Evolutionary conservation across 495 filamentous ascomycete species (phyloP).

Genomic region (Penicillium bovifimosum): DNA sequence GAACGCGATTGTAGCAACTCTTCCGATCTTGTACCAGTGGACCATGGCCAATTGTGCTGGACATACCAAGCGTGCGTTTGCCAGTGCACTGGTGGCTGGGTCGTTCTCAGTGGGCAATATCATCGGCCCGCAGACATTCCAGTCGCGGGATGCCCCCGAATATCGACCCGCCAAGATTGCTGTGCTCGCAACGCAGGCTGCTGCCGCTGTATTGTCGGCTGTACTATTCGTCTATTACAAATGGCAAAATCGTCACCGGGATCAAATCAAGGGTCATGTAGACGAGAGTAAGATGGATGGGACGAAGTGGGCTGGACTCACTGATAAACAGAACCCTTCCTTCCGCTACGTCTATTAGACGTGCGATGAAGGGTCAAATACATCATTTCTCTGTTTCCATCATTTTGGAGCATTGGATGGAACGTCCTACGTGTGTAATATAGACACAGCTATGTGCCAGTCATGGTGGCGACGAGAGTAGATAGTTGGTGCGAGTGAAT

Average conservation of each 20-base stretch:
- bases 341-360: conserved; percentile 45
- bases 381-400: not conserved
- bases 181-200: conserved; percentile 46
- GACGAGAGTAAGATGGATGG: conserved; percentile 22
- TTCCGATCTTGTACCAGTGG: conserved; percentile 46
- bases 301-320: conserved; percentile 36
- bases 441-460: too few species aligned
- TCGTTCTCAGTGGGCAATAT: conserved; percentile 61
- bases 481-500: too few species aligned
- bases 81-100: conserved; percentile 50
- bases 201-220: conserved; percentile 34
- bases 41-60: conserved; percentile 45
- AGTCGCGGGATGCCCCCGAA: conserved; percentile 50
- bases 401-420: not conserved
- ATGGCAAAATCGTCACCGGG: conserved; percentile 38
- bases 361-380: not conserved
- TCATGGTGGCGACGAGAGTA: too few species aligned
- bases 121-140: conserved; percentile 64
- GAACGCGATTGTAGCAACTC: conserved; percentile 45
- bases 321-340: conserved; percentile 34
- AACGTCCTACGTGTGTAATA: too few species aligned
- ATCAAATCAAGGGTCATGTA: conserved; percentile 17
- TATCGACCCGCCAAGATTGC: conserved; percentile 60
- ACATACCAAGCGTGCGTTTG: conserved; percentile 48
- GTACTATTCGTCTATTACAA: conserved; percentile 41